Base-by-base conservation (phyloP, 2,329 filamentous ascomycete species). In the Blastomyces parvus region DNA sequence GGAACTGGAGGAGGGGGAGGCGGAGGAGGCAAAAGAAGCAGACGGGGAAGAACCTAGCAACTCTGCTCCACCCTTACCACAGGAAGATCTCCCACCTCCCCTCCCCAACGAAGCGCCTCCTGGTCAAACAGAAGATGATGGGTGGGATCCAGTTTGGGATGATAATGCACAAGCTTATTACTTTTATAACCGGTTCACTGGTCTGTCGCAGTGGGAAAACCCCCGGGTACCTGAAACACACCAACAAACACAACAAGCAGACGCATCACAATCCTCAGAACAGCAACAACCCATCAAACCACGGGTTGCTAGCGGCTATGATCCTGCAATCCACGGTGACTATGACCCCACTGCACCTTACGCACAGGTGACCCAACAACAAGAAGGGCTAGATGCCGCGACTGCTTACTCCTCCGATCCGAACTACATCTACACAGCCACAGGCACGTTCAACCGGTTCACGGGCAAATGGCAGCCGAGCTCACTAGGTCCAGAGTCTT, bases 331-430 rank as follows among this genome's bases (percentile, higher is more conserved):
- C 56, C 94, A 99, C 74, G 94, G 94, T 69, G 89, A 92, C 78
- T 99, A 97, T 79, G 94, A 99, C 71, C 91, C 92, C 3, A 94
- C 88, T 65, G 93, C 94, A n/a, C 89, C 91, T 79, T 99, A 99
- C 74, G 93, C 94, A 13, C 83, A 89, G 72, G 79, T 76, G 57
- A 68, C 73, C 13, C 70, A 72, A 1, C 67, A 75, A 7, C 68
- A 75, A 7, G 73, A 74, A 13, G 48, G 22, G 48, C 69, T 73
- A 11, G 70, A 73, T 13, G 71, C 70, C 14, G 70, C 74, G 0
- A 66, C 66, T 14, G 67, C 46, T 30, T 59, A 13, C n/a, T 42
- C 69, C 5, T 63, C 68, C 63, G 79, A 83, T 67, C 73, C 79
- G 9, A 70, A 79, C 27, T 70, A 77, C 17, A 77, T 83, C 4